Evolutionary conservation across 2,329 filamentous ascomycete species (phyloP).

Genomic region (Phialophora expanda): DNA sequence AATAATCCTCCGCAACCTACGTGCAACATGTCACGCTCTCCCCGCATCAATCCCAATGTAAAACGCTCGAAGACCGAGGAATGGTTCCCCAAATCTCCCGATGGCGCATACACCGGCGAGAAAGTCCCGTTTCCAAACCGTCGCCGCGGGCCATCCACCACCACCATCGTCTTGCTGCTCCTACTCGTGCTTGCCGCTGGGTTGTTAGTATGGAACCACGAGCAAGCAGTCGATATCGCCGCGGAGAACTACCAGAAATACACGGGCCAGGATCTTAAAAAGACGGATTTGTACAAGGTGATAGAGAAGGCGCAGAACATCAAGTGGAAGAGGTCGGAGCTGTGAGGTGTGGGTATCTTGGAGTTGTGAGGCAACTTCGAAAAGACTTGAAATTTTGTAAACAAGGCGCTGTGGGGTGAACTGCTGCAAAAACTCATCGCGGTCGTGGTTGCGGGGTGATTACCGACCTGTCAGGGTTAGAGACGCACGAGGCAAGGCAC

Average conservation of each 20-base stretch:
- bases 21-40: constrained; percentile 2
- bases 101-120: constrained; percentile 22
- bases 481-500: neutral
- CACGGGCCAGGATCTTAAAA: constrained; percentile 16
- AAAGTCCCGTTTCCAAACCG: constrained; percentile 18
- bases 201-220: constrained; percentile 12
- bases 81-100: constrained; percentile 23
- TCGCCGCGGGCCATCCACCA: constrained; percentile 1
- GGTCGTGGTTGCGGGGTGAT: neutral
- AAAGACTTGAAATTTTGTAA: neutral
- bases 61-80: constrained; percentile 18
- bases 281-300: constrained; percentile 19
- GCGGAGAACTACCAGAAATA: constrained; percentile 21
- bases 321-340: constrained; percentile 20
- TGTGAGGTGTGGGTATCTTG: neutral
- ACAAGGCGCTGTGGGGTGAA: neutral
- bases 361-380: neutral
- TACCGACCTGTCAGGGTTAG: neutral
- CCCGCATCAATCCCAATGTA: constrained; percentile 20
- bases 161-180: constrained; percentile 13
- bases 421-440: neutral
- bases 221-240: constrained; percentile 14
- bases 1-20: neutral
- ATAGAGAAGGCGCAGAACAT: constrained; percentile 22
- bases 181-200: constrained; percentile 13